These are phyloP conservation scores for Stenocarpella maydis DNA, from an alignment of 2,329 filamentous ascomycete species.

Conservation along the genomic window DNA sequence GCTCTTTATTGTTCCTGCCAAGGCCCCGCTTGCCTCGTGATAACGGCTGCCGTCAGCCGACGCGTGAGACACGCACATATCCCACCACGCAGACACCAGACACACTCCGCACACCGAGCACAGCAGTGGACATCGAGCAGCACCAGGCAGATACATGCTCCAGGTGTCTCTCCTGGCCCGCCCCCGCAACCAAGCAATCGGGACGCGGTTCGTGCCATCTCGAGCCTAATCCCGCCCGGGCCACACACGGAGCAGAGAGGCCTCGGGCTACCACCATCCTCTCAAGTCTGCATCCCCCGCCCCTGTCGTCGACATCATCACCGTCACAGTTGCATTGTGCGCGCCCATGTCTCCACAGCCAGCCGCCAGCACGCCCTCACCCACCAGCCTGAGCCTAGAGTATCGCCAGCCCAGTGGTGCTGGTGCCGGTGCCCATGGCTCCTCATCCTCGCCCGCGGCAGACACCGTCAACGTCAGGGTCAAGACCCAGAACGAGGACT, in stretches of 20 bases:
- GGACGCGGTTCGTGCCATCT: slow-evolving; percentile 26
- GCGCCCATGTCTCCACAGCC: slow-evolving; percentile 25
- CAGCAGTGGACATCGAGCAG: too few species aligned
- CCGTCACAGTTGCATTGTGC: slow-evolving; percentile 5
- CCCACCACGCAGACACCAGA: neutral
- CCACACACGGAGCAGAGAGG: neutral
- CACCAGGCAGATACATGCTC: too few species aligned
- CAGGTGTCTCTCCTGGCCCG: neutral
- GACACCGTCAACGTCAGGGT: slow-evolving; percentile 29
- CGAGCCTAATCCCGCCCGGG: slow-evolving; percentile 23
- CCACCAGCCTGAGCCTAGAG: slow-evolving; percentile 17
- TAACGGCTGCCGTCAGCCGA: slow-evolving; percentile 20
- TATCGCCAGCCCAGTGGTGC: slow-evolving; percentile 6
- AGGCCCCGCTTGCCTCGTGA: slow-evolving; percentile 21
- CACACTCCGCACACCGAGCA: neutral
- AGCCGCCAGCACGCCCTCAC: slow-evolving; percentile 16
- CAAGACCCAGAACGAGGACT: slow-evolving; percentile 29
- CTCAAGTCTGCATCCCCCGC: slow-evolving; percentile 15
- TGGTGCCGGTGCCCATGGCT: neutral
- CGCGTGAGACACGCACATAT: slow-evolving; percentile 10
- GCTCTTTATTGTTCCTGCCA: slow-evolving; percentile 18
- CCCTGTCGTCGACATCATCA: neutral
- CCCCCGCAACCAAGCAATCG: slow-evolving; percentile 12
- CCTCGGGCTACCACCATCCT: neutral
- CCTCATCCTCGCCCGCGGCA: slow-evolving; percentile 32